Base-by-base conservation (phyloP, 129 eudicot genomes). In the Helichrysum umbraculigerum region DNA sequence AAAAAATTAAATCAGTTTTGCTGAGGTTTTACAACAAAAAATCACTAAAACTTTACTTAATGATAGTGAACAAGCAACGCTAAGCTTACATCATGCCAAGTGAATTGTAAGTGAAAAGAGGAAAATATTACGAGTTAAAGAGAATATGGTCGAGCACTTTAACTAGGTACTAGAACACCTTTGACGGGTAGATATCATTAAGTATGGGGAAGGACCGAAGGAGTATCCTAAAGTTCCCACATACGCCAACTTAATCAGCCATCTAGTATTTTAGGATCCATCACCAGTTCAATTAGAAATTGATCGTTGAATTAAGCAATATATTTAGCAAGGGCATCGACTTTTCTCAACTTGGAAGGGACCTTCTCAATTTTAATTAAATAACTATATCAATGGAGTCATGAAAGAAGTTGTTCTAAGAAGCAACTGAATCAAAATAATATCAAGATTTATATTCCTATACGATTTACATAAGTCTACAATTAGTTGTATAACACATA, bases 391-490 rank as follows among this genome's bases (percentile, higher is more conserved):
- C 16, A 65, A 30, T 30, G 17, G 47, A 52, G 25, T n/a, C 72
- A 56, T 76, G 17, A 47, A 56, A 71, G 37, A 17, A 17, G 29
- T 52, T n/a, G 34, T 56, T 50, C 12, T 20, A 29, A 19, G 39
- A 73, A 19, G 35, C 15, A 28, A 64, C 12, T 19, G 47, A 17
- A 47, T 19, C 47, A 74, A 73, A 62, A 74, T 17, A 47, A 9
- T 34, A 62, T 29, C 61, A 42, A 37, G 42, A 62, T 25, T n/a
- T 61, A 17, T 39, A 71, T 42, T 42, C 29, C 41, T 70, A 61
- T 61, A 63, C 25, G 35, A 30, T 29, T 75, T 28, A 25, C 47
- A 62, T 63, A 74, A 39, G 41, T 68, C 30, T 68, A 21, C 41
- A 39, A 20, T 42, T 22, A 57, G 62, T 57, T 9, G 3, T 6